Conservation (phyloP, 2,329 filamentous ascomycete genomes). For the Apiospora rasikravindrae region DNA sequence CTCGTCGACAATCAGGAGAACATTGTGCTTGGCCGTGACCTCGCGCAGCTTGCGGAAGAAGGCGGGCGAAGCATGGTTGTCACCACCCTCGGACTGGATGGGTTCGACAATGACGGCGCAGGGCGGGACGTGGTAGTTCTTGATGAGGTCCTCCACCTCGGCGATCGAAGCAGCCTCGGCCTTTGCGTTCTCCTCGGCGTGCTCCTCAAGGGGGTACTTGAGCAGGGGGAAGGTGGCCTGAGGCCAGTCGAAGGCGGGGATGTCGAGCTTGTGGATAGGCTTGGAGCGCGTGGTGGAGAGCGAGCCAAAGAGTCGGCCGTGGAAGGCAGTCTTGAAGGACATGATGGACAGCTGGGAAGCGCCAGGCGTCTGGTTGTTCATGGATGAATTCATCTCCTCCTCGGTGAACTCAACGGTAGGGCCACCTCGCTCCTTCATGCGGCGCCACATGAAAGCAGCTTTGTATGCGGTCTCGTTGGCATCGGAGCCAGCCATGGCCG, state of each 20-base stretch:
- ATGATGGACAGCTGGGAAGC: constrained; percentile 82
- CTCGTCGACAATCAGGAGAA: constrained; percentile 91
- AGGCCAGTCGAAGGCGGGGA: constrained; percentile 94
- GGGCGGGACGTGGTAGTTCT: constrained; percentile 77
- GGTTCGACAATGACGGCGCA: constrained; percentile 87
- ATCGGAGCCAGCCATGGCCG: constrained; percentile 85
- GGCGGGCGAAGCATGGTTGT: constrained; percentile 87
- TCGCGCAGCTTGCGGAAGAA: constrained; percentile 88
- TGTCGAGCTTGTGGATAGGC: constrained; percentile 93
- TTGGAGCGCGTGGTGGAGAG: constrained; percentile 91
- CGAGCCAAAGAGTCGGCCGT: constrained; percentile 86
- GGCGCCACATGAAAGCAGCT: constrained; percentile 92
- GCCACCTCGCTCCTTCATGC: constrained; percentile 81
- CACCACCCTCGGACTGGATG: constrained; percentile 90
- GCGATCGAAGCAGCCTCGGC: constrained; percentile 82
- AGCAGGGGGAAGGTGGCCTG: constrained; percentile 84
- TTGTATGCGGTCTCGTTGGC: constrained; percentile 96
- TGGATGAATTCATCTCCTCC: constrained; percentile 74
- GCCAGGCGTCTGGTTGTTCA: constrained; percentile 82
- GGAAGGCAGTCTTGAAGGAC: constrained; percentile 87
- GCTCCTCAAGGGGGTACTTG: constrained; percentile 85
- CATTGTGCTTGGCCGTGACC: constrained; percentile 75
- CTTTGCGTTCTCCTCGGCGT: constrained; percentile 79
- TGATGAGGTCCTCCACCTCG: constrained; percentile 83
- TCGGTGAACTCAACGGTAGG: constrained; percentile 77